Evolutionary conservation across 2,329 filamentous ascomycete species (phyloP).

Genomic region (Truncatella angustata): DNA sequence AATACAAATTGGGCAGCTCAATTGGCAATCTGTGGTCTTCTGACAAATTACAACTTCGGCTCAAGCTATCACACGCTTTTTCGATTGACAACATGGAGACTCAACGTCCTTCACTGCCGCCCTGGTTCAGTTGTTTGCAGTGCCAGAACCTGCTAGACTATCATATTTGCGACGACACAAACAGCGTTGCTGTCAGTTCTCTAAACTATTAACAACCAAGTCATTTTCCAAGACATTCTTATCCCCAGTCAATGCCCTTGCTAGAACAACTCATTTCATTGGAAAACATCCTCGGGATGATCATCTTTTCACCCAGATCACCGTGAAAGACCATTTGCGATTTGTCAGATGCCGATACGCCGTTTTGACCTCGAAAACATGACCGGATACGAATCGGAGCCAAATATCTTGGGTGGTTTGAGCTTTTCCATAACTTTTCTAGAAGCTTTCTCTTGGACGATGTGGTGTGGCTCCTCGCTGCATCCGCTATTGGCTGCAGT

Average conservation of each 20-base stretch:
- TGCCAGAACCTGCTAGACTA: too few species aligned
- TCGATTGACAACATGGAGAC: too few species aligned
- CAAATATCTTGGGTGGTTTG: background rate
- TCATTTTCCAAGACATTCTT: background rate
- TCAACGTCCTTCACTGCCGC: too few species aligned
- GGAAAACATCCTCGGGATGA: background rate
- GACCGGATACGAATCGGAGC: background rate
- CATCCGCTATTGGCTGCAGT: background rate
- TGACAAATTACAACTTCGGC: too few species aligned
- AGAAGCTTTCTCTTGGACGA: background rate
- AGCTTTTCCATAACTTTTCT: background rate
- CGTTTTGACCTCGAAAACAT: slow-evolving; percentile 4
- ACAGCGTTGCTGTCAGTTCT: too few species aligned
- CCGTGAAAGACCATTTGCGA: background rate
- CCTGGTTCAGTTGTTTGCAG: too few species aligned
- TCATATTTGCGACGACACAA: too few species aligned
- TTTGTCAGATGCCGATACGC: background rate
- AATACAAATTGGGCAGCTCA: slow-evolving; percentile 1
- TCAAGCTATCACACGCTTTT: too few species aligned
- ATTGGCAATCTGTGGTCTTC: too few species aligned
- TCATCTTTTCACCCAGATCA: background rate
- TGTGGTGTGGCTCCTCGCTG: background rate
- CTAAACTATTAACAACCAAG: too few species aligned
- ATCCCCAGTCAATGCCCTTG: background rate
- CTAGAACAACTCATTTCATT: background rate